A percentile compares a stretch with the other conserved stretches of the same genome.
Conservation (phyloP, 2,329 filamentous ascomycete genomes). For the Phaeosphaeria sp. region DNA sequence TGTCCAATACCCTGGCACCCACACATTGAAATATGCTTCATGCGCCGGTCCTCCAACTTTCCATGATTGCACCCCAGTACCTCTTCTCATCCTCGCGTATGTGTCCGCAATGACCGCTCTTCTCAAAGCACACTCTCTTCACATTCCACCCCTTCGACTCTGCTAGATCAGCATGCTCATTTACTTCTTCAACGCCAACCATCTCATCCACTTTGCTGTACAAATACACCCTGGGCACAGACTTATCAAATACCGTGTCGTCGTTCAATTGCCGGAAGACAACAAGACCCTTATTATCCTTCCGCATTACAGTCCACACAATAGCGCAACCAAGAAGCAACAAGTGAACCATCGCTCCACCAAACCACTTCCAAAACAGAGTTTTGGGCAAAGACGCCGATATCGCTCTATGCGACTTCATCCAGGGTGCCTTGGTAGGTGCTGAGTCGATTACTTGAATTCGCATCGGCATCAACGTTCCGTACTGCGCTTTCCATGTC, state of each 20-base stretch:
- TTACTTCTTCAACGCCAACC: slow-evolving; percentile 63
- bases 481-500: slow-evolving; percentile 32
- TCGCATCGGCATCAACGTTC: slow-evolving; percentile 31
- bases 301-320: slow-evolving; percentile 18
- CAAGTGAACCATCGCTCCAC: slow-evolving; percentile 33
- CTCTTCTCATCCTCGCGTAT: slow-evolving; percentile 62
- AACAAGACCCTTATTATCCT: slow-evolving; percentile 34
- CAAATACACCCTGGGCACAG: slow-evolving; percentile 60
- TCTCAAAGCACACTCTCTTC: slow-evolving; percentile 61
- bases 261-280: slow-evolving; percentile 41
- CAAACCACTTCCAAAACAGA: slow-evolving; percentile 34
- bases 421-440: slow-evolving; percentile 43
- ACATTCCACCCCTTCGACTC: slow-evolving; percentile 58
- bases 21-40: background rate
- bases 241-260: slow-evolving; percentile 28
- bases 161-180: slow-evolving; percentile 60
- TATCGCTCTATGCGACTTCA: slow-evolving; percentile 40
- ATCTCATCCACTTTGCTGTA: slow-evolving; percentile 66
- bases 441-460: slow-evolving; percentile 42
- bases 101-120: slow-evolving; percentile 67
- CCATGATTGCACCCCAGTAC: slow-evolving; percentile 61
- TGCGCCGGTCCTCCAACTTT: slow-evolving; percentile 33
- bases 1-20: background rate
- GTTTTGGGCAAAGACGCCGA: slow-evolving; percentile 32
- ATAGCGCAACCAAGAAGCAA: slow-evolving; percentile 30